A percentile compares a stretch with the other conserved stretches of the same genome.
phyloP scores from a whole-genome alignment of 768 basidiomycete genomes.

The Rhizopogon vulgaris region DNA sequence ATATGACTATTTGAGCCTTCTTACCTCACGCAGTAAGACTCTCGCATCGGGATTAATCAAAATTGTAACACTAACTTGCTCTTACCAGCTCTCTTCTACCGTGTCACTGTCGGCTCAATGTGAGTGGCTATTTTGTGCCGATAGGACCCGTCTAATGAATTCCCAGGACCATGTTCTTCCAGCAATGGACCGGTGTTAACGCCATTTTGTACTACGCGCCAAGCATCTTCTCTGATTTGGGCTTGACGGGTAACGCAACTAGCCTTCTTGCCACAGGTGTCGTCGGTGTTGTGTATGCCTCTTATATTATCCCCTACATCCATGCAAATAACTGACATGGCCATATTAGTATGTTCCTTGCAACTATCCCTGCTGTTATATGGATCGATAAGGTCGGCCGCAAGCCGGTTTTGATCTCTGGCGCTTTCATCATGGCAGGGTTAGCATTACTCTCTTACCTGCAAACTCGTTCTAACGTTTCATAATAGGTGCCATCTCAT shows the following conservation, averaged over 20 bases:
- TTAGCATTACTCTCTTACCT: slow-evolving; percentile 23
- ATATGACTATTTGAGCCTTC: slow-evolving; percentile 54
- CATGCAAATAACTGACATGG: background rate
- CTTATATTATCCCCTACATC: background rate
- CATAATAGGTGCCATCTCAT: slow-evolving; percentile 56
- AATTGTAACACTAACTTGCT: background rate
- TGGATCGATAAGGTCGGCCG: slow-evolving; percentile 74
- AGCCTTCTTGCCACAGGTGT: slow-evolving; percentile 61
- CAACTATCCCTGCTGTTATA: slow-evolving; percentile 78
- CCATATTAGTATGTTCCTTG: slow-evolving; percentile 54
- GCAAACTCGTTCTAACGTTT: slow-evolving; percentile 9
- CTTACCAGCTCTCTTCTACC: slow-evolving; percentile 46
- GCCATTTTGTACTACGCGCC: slow-evolving; percentile 76
- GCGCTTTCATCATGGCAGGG: slow-evolving; percentile 67
- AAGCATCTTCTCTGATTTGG: slow-evolving; percentile 56
- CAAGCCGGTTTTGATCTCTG: slow-evolving; percentile 68
- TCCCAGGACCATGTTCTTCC: slow-evolving; percentile 66
- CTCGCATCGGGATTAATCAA: slow-evolving; percentile 9
- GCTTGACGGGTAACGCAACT: slow-evolving; percentile 55
- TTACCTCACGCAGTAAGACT: slow-evolving; percentile 35
- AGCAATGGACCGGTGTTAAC: slow-evolving; percentile 80
- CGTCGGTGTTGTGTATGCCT: slow-evolving; percentile 67
- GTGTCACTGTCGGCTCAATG: slow-evolving; percentile 58
- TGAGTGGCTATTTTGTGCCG: slow-evolving; percentile 16
- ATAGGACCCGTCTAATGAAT: background rate